These are phyloP conservation scores for Toxicodendron radicans DNA, from an alignment of 345 rosid genomes.

Conservation along the genomic window DNA sequence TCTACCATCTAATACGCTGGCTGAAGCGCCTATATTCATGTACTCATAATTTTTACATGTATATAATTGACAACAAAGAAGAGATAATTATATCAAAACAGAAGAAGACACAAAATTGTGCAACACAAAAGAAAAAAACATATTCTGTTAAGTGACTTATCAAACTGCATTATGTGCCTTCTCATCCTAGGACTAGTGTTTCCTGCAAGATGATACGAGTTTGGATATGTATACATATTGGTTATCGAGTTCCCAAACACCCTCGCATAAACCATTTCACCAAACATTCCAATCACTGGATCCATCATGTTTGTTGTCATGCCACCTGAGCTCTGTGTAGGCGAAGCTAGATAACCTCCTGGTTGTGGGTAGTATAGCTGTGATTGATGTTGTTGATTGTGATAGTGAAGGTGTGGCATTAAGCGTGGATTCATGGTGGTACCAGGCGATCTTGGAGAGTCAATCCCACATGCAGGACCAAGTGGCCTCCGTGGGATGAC, in stretches of 20 bases:
- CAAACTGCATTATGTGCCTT: conserved; percentile 72
- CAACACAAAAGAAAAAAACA: conserved; percentile 78
- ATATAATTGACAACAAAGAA: not conserved
- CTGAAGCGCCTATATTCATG: not conserved
- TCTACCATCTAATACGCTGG: conserved; percentile 12
- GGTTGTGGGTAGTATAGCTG: conserved; percentile 34
- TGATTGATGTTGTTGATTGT: conserved; percentile 21
- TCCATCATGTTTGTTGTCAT: conserved; percentile 34
- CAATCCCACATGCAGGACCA: conserved; percentile 35
- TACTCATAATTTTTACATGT: conserved; percentile 12
- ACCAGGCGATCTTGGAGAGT: conserved; percentile 28
- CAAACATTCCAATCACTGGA: conserved; percentile 62
- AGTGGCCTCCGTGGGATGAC: conserved; percentile 54
- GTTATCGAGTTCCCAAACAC: conserved; percentile 53
- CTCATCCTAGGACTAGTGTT: conserved; percentile 58
- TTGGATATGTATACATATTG: conserved; percentile 47
- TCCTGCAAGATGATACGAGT: conserved; percentile 50
- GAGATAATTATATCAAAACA: conserved; percentile 46
- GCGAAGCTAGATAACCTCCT: conserved; percentile 38
- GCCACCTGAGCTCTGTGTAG: conserved; percentile 38
- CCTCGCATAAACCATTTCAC: conserved; percentile 65
- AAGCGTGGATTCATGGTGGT: conserved; percentile 16
- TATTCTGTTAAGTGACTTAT: conserved; percentile 70
- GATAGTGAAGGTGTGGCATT: conserved; percentile 30
- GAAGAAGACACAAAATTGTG: conserved; percentile 57